Conservation (phyloP, 1,284 basidiomycete species). For the Cutaneotrichosporon sp. region DNA sequence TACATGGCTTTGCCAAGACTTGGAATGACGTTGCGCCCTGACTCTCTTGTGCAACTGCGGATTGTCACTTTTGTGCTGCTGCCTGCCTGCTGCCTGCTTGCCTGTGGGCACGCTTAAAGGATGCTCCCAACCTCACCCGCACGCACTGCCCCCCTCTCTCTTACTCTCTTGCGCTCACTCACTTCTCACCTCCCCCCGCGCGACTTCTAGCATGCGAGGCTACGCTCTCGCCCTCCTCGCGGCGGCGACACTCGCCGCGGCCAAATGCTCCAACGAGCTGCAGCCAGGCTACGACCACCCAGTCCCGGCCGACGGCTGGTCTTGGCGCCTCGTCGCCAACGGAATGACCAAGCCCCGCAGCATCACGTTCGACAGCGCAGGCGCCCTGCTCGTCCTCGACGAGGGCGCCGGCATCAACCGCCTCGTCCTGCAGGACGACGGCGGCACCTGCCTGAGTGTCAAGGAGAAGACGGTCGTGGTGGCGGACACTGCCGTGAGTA, state of each 20-base stretch:
- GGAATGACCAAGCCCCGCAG: constrained; percentile 11
- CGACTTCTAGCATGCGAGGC: not conserved
- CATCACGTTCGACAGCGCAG: constrained; percentile 12
- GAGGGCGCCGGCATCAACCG: constrained; percentile 7
- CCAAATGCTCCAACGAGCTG: constrained; percentile 12
- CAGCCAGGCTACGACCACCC: constrained; percentile 6
- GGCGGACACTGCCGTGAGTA: constrained; percentile 5
- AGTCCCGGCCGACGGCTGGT: constrained; percentile 4
- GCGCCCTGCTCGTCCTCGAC: constrained; percentile 18
- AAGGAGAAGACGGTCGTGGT: constrained; percentile 3
- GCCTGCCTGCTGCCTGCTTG: too few relatives aligned
- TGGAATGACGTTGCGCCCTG: too few relatives aligned
- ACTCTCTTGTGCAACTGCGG: too few relatives aligned
- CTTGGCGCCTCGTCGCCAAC: constrained; percentile 10
- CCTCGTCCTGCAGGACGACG: constrained; percentile 15
- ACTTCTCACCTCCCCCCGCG: not conserved
- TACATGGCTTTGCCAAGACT: too few relatives aligned
- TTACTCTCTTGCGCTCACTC: too few relatives aligned
- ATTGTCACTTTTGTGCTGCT: too few relatives aligned
- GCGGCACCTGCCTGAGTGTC: constrained; percentile 13
- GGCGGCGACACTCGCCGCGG: not conserved
- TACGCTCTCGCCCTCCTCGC: not conserved
- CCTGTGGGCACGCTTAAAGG: too few relatives aligned
- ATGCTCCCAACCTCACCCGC: too few relatives aligned
- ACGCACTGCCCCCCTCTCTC: too few relatives aligned